Percentiles rank a stretch among this genome's conserved stretches.
Conservation (phyloP, 345 rosid genomes). For the Erysimum cheiranthoides region DNA sequence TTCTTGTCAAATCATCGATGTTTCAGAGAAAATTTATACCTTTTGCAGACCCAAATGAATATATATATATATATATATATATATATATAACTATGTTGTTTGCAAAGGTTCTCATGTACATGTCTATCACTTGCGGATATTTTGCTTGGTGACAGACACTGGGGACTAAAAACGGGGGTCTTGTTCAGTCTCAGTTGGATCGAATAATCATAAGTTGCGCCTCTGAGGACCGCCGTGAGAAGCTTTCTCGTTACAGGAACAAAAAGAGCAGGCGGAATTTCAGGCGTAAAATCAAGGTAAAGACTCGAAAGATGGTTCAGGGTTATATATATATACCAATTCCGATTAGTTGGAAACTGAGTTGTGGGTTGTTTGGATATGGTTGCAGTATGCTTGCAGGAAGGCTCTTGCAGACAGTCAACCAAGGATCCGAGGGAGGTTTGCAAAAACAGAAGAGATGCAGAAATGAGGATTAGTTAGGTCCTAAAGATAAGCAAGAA, state of each 20-base stretch:
- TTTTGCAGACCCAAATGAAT: background rate
- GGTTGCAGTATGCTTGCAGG: conserved; percentile 92
- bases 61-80: background rate
- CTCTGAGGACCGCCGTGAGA: conserved; percentile 81
- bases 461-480: conserved; percentile 46
- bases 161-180: conserved; percentile 42
- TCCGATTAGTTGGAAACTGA: background rate
- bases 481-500: conserved; percentile 30
- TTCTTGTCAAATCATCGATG: background rate
- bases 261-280: conserved; percentile 93
- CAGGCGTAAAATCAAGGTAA: conserved; percentile 93
- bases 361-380: background rate
- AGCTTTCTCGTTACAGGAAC: conserved; percentile 91
- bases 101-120: background rate
- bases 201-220: conserved; percentile 53
- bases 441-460: conserved; percentile 83
- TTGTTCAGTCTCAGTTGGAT: conserved; percentile 63
- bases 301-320: background rate
- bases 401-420: conserved; percentile 98
- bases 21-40: background rate
- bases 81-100: background rate
- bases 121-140: conserved; percentile 48
- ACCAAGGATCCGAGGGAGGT: conserved; percentile 94
- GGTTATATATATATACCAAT: background rate
- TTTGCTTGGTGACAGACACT: conserved; percentile 75